phyloP scores from a whole-genome alignment of 306 rosid species.

The Gastrolobium bilobum region DNA sequence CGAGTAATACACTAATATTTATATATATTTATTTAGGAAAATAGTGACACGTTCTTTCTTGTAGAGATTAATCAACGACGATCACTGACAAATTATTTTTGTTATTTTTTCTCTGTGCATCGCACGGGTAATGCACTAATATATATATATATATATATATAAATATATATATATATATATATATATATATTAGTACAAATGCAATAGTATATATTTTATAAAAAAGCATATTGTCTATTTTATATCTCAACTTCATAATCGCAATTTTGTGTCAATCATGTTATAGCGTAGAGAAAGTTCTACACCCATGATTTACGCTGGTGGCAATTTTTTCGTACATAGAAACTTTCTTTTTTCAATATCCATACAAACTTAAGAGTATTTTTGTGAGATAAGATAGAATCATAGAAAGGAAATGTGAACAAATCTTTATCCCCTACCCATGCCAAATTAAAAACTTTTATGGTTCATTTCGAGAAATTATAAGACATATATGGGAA shows the following conservation, averaged over 20 bases:
- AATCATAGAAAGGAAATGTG: conserved; percentile 41
- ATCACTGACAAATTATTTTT: too few relatives aligned
- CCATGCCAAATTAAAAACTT: conserved; percentile 27
- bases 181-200: too few relatives aligned
- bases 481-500: not conserved
- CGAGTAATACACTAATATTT: too few relatives aligned
- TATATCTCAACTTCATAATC: not conserved
- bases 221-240: not conserved
- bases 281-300: conserved; percentile 2
- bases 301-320: not conserved
- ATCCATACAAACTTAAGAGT: conserved; percentile 11
- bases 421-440: conserved; percentile 45
- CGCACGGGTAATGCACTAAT: too few relatives aligned
- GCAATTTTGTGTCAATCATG: not conserved
- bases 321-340: not conserved
- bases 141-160: too few relatives aligned
- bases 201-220: not conserved
- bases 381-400: conserved; percentile 43
- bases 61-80: too few relatives aligned
- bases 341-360: not conserved
- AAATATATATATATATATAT: too few relatives aligned
- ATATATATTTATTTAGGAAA: too few relatives aligned
- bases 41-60: too few relatives aligned
- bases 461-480: not conserved
- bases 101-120: too few relatives aligned